Base-by-base conservation (phyloP, 192 early-diverging fungal genomes). In the Dissophora globulifera region DNA sequence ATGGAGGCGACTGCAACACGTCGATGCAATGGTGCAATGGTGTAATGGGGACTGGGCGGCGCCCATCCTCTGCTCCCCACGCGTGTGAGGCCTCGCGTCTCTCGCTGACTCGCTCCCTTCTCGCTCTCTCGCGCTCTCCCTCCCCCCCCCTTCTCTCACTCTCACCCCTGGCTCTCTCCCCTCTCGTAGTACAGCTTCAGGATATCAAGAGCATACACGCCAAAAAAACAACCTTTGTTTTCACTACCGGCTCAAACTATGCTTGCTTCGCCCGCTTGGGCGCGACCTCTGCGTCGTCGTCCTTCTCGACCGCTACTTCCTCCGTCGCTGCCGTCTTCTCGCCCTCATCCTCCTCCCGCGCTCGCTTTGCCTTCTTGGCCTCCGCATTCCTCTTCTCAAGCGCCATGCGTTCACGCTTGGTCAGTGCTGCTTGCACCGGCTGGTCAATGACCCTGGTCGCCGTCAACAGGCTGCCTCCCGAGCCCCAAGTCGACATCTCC, bases 401-500 rank as follows among this genome's bases (percentile, higher is more conserved):
- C 3, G 72, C 72, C 22, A 67, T 41, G 29, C 72, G 50, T 52
- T 76, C 72, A 0, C 64, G 46, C 51, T 76, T 76, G n/a, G 72
- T 76, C 38, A 76, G 47, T 2, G 72, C 72, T 2, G 72, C 72
- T 52, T 76, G 72, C 1, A 76, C 72, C 3, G 72, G 72, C 19
- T 60, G 47, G 52, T 86, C 79, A 58, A 87, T 76, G 13, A 88
- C 79, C 38, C 83, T 83, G 26, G 86, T 88, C 11, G 89, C 90
- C 8, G 86, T 85, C 26, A 94, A 68, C 19, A 94, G 55, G 31
- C 83, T 88, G 0, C 93, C 93, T 27, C 92, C 92, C 29, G 88
- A 85, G 25, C 90, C 89, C 60, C 83, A 88, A 41, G 83, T 93
- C 52, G 70, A 90, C 93, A 95, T 95, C 45, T 85, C 54, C 7